Base-by-base conservation (phyloP, 495 filamentous ascomycete species). In the Parachaetomium inaequale region DNA sequence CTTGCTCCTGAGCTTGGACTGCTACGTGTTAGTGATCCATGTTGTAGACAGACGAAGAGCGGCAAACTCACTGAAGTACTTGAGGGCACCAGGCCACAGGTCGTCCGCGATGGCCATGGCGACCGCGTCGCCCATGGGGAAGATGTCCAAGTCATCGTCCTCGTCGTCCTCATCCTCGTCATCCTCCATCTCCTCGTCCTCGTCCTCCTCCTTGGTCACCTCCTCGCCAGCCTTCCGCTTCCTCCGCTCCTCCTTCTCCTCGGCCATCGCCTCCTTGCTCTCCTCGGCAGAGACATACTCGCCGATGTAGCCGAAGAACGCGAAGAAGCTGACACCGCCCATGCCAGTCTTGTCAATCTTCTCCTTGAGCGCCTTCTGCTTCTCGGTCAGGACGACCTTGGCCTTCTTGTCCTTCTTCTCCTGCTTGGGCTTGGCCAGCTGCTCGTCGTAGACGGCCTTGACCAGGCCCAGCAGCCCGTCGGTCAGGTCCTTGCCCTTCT, bases 61-160 rank as follows among this genome's bases (percentile, higher is more conserved):
- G 29, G 63, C 17, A 19, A 7, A 85, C 89, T 74, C 77, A 96
- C 92, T 89, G 73, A 93, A 98, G 72, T 92, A 92, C 71, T 90
- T 93, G 69, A 95, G 82, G 28, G 93, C 93, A 55, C 85, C 82
- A 28, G 90, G 88, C 86, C 87, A 98, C 51, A 96, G 78, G 63
- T 96, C 92, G 63, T 96, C 93, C 23, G 89, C 84, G 64, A 96
- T 76, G 29, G 86, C 76, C 58, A 93, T 79, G 21, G 92, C 92
- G 17, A 96, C 64, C 61, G 90, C 86, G 57, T 94, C 91, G 5
- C 91, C 93, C 26, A 81, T 81, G 1, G 87, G 87, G 79, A 92
- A 96, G 58, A 93, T 86, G 74, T 96, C 92, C 19, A 86, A 77
- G 2, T 81, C 79, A 17, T 80, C 72, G 28, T 81, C 79, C 45